phyloP scores from a whole-genome alignment of 2,329 filamentous ascomycete genomes.

The Ophiostoma perfectum region DNA sequence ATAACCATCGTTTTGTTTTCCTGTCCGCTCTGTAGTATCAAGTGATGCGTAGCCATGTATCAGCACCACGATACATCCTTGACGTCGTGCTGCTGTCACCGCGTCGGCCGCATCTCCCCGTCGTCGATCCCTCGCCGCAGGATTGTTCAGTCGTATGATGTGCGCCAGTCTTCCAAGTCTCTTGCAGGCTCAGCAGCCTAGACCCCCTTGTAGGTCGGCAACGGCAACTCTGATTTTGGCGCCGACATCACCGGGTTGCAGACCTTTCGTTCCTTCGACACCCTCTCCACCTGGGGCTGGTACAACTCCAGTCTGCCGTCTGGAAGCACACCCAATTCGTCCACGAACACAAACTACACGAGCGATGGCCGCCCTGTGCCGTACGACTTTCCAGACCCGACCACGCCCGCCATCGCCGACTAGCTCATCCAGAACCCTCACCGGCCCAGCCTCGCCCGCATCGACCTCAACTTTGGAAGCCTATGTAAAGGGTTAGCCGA shows the following conservation, averaged over 20 bases:
- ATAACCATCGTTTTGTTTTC: too few relatives aligned
- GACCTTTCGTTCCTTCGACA: conserved; percentile 44
- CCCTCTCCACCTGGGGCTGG: conserved; percentile 46
- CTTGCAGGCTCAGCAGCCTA: neutral
- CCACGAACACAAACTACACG: conserved; percentile 37
- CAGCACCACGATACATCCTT: neutral
- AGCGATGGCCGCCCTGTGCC: neutral
- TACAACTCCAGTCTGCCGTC: conserved; percentile 46
- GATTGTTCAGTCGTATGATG: neutral
- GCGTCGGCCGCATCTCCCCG: neutral
- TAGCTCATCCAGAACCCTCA: neutral
- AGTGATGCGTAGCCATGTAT: too few relatives aligned
- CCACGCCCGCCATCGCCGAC: neutral
- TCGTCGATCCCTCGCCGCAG: neutral
- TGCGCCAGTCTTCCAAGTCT: neutral
- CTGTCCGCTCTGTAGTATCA: neutral
- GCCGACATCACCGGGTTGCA: conserved; percentile 45
- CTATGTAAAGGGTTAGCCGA: neutral
- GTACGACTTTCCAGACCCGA: neutral
- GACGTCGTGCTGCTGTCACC: neutral
- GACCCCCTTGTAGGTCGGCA: conserved; percentile 50
- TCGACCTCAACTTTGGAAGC: neutral
- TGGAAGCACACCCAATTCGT: conserved; percentile 29
- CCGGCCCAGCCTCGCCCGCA: neutral
- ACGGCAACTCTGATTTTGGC: conserved; percentile 46